Percentiles rank a stretch among this genome's conserved stretches.
phyloP scores from a whole-genome alignment of 257 asterid species.

The Hygrophila difformis region DNA sequence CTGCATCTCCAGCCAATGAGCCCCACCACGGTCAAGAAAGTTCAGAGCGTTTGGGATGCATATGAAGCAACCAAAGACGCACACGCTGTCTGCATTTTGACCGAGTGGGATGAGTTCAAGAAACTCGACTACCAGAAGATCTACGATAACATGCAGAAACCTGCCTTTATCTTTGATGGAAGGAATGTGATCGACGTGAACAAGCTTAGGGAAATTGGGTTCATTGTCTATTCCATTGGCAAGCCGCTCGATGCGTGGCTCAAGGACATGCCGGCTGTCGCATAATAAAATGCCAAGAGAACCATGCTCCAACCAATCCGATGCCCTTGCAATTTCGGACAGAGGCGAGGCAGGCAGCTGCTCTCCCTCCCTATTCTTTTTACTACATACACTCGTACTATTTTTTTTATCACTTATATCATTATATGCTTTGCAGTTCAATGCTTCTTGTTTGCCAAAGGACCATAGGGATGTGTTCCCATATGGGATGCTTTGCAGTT shows the following conservation, averaged over 20 bases:
- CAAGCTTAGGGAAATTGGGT: conserved; percentile 77
- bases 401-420: too few species aligned
- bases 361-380: too few species aligned
- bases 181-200: conserved; percentile 56
- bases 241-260: conserved; percentile 91
- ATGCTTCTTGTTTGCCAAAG: too few species aligned
- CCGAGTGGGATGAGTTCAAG: conserved; percentile 92
- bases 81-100: conserved; percentile 70
- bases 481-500: too few species aligned
- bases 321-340: too few species aligned
- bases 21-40: conserved; percentile 68
- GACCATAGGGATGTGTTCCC: too few species aligned
- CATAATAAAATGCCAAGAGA: too few species aligned
- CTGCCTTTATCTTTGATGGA: conserved; percentile 75
- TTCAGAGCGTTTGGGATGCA: conserved; percentile 61
- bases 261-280: conserved; percentile 88
- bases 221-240: conserved; percentile 75
- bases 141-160: conserved; percentile 85
- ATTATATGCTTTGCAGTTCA: too few species aligned
- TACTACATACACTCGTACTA: too few species aligned
- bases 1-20: conserved; percentile 88
- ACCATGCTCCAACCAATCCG: too few species aligned
- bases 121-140: conserved; percentile 67
- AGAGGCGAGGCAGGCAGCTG: too few species aligned
- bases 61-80: conserved; percentile 72